phyloP scores from a whole-genome alignment of 371 early-diverging fungal species.

The Thermomucor indicae-seudaticae region DNA sequence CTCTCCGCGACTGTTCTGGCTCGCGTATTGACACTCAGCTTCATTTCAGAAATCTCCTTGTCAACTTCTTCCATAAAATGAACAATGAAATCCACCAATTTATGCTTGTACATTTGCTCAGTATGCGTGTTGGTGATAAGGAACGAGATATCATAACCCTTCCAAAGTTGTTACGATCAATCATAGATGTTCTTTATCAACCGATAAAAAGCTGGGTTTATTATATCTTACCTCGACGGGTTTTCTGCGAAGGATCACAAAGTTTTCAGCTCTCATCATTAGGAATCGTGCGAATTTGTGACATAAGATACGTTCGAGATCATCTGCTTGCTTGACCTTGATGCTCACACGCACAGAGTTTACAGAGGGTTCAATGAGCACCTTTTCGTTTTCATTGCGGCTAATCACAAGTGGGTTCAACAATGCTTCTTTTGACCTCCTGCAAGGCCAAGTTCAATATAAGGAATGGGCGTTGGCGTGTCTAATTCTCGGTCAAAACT shows the following conservation, averaged over 20 bases:
- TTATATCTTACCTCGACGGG: slow-evolving; percentile 68
- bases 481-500: slow-evolving; percentile 3
- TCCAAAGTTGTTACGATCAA: neutral
- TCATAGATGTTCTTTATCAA: neutral
- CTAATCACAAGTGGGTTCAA: slow-evolving; percentile 87
- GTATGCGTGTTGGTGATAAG: slow-evolving; percentile 94
- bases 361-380: slow-evolving; percentile 89
- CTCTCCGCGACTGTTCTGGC: slow-evolving; percentile 94
- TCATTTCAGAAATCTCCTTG: slow-evolving; percentile 98
- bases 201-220: too few relatives aligned
- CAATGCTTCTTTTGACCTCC: slow-evolving; percentile 78
- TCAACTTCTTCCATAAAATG: slow-evolving; percentile 99
- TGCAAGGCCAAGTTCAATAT: slow-evolving; percentile 11
- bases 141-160: slow-evolving; percentile 96
- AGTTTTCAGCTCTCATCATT: slow-evolving; percentile 95
- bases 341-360: slow-evolving; percentile 94
- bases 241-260: slow-evolving; percentile 91
- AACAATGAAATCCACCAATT: slow-evolving; percentile 96
- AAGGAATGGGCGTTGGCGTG: too few relatives aligned
- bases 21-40: slow-evolving; percentile 90
- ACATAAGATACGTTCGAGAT: slow-evolving; percentile 91
- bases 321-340: slow-evolving; percentile 97
- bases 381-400: slow-evolving; percentile 94
- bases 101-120: slow-evolving; percentile 96
- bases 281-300: slow-evolving; percentile 97